Evolutionary conservation across 2,329 filamentous ascomycete genomes (phyloP), one percentile per base, ranked within the genome.

Genomic region (Venturia asperata): DNA sequence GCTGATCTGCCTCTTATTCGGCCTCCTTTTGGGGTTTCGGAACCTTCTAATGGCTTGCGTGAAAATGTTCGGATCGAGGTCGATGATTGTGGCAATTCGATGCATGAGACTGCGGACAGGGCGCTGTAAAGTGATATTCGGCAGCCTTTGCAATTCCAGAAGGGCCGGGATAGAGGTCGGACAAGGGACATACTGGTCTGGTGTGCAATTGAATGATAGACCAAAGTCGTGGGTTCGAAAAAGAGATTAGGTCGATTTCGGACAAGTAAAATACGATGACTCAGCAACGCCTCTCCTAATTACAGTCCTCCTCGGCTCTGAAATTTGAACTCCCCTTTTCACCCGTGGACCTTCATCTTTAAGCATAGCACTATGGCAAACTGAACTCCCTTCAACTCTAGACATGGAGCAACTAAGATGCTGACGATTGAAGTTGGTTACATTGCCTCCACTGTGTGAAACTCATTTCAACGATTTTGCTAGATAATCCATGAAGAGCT

Each of bases 11-110:
- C 52, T 39, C 30, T 58, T 30, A 21, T 1, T 21, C 52, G 52
- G 15, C 15, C 52, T 34, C 52, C 52, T 10, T 34, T 37, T 19
- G 52, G 24, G 37, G n/a, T 27, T 37, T 37, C 52, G 37, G 52
- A 5, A 10, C 7, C 37, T 13, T 58, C 52, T 37, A 27, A 37
- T 58, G 52, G 30, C 10, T 30, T 58, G 5, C 30, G 27, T 37
- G 52, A 58, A n/a, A 58, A 58, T 19, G 52, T n/a, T 58, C 52
- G 52, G 17, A 37, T 37, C 19, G 52, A 37, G 19, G 15, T n/a
- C 24, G 24, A 52, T 15, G 47, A 52, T n/a, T 58, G 52, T 58
- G 52, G 52, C 30, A 58, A 58, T 58, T 58, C 27, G 52, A 37
- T 37, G 27, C 52, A 30, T n/a, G 52, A 58, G 11, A 58, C 52